phyloP scores from a whole-genome alignment of 768 basidiomycete genomes.

The Naematelia aurantialba region DNA sequence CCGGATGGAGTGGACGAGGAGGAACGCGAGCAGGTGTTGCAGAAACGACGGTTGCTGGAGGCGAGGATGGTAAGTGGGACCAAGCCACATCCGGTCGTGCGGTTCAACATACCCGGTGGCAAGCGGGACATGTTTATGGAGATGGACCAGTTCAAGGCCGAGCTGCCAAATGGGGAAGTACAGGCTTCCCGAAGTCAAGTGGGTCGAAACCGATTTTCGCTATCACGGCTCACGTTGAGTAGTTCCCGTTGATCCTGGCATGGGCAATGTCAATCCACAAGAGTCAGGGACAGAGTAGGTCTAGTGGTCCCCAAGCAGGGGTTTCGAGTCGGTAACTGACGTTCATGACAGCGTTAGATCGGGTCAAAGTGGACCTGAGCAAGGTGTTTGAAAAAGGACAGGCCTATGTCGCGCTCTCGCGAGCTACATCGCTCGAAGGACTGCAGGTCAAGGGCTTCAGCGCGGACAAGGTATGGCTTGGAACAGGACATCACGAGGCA shows the following conservation, averaged over 20 bases:
- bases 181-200: slow-evolving; percentile 79
- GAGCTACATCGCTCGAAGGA: slow-evolving; percentile 49
- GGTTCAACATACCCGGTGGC: slow-evolving; percentile 63
- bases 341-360: slow-evolving; percentile 60
- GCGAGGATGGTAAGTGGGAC: slow-evolving; percentile 39
- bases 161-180: slow-evolving; percentile 78
- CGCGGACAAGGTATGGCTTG: slow-evolving; percentile 37
- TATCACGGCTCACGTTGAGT: slow-evolving; percentile 1
- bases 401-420: slow-evolving; percentile 49
- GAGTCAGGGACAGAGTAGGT: slow-evolving; percentile 87
- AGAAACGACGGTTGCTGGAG: slow-evolving; percentile 19
- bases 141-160: slow-evolving; percentile 78
- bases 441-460: slow-evolving; percentile 47
- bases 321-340: background rate
- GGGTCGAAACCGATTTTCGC: slow-evolving; percentile 29
- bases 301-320: slow-evolving; percentile 12
- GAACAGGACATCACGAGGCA: background rate
- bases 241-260: slow-evolving; percentile 82
- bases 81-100: slow-evolving; percentile 65
- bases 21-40: slow-evolving; percentile 49
- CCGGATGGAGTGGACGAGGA: slow-evolving; percentile 45
- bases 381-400: slow-evolving; percentile 71
- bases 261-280: slow-evolving; percentile 99
- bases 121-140: slow-evolving; percentile 58
- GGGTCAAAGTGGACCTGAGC: slow-evolving; percentile 88